Evolutionary conservation across 176 grass and related monocot genomes (phyloP), one percentile per base, ranked within the genome.

Genomic region (Thalia dealbata): DNA sequence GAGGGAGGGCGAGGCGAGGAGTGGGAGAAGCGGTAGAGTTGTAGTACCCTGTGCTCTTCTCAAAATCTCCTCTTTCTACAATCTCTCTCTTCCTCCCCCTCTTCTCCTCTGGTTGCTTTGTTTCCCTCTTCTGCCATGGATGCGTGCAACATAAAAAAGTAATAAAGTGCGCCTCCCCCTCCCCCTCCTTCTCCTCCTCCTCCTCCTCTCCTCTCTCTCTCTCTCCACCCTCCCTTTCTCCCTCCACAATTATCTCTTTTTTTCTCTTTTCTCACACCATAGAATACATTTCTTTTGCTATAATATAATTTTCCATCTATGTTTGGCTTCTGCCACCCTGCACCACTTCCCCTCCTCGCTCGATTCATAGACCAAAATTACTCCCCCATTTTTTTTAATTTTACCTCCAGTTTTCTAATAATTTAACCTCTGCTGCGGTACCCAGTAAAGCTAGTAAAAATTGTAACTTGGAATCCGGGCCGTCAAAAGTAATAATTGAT

Each of bases 141-240:
- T 90, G 93, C 87, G 89, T 92, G 93, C 93, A 88, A 79, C 81
- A 92, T 97, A 90, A 90, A 97, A 97, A 92, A 86, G 76, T 54
- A 52, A 52, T 29, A 54, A 50, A 72, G 45, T 28, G 25, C 70
- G 14, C 25, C 16, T 22, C 25, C 45, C 14, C 68, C 43, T 6
- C 23, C 30, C 44, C 38, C 43, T 14, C 19, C 70, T 52, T 19
- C 9, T 7, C 18, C 43, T 6, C 23, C 30, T 69, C 38, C 43
- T 14, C 19, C 70, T 52, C 35, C 9, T 7, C 18, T 38, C n/a
- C 35, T 19, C 18, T 44, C 18, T 13, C 18, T 45, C 66, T 24
- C 66, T 54, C 12, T 3, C 11, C 0, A 46, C 13, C 14, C 25
- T 23, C 45, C 44, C 16, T 21, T 71, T 50, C 14, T 27, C n/a